phyloP scores from a whole-genome alignment of 2,329 filamentous ascomycete genomes.

The Harringtonia aguacate region DNA sequence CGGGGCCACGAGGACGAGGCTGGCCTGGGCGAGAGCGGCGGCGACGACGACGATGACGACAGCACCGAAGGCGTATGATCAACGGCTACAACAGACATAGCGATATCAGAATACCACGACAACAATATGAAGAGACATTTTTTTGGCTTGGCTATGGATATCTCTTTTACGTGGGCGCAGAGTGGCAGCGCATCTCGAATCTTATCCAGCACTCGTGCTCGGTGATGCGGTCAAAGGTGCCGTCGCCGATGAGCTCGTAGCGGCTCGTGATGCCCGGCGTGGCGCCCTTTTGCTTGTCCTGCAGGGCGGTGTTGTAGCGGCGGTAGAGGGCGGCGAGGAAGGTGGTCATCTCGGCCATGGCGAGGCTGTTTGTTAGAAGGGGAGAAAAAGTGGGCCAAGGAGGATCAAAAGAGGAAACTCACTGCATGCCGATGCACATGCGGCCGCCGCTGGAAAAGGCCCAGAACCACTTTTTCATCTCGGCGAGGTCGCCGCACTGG shows the following conservation, averaged over 20 bases:
- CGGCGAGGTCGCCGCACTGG: slow-evolving; percentile 8
- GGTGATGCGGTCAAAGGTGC: slow-evolving; percentile 9
- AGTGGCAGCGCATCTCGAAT: no score
- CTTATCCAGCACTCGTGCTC: slow-evolving; percentile 14
- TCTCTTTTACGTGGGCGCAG: no score
- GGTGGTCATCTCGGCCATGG: slow-evolving; percentile 39
- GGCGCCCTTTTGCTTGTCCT: slow-evolving; percentile 13
- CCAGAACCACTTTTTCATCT: slow-evolving; percentile 39
- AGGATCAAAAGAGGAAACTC: background rate
- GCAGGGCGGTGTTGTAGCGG: slow-evolving; percentile 25
- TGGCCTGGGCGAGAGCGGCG: no score
- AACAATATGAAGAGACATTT: no score
- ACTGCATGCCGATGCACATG: slow-evolving; percentile 48
- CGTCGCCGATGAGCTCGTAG: slow-evolving; percentile 29
- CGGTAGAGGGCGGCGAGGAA: slow-evolving; percentile 32
- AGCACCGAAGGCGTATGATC: no score
- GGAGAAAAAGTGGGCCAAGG: background rate
- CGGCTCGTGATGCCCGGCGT: slow-evolving; percentile 28
- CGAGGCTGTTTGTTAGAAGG: slow-evolving; percentile 18
- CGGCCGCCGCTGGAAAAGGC: slow-evolving; percentile 59
- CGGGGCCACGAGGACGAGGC: no score
- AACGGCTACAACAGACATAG: no score
- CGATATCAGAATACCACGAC: no score
- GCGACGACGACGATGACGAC: no score
- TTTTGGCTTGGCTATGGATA: no score